Base-by-base conservation (phyloP, 768 basidiomycete species). In the Glaciozyma martinii region DNA sequence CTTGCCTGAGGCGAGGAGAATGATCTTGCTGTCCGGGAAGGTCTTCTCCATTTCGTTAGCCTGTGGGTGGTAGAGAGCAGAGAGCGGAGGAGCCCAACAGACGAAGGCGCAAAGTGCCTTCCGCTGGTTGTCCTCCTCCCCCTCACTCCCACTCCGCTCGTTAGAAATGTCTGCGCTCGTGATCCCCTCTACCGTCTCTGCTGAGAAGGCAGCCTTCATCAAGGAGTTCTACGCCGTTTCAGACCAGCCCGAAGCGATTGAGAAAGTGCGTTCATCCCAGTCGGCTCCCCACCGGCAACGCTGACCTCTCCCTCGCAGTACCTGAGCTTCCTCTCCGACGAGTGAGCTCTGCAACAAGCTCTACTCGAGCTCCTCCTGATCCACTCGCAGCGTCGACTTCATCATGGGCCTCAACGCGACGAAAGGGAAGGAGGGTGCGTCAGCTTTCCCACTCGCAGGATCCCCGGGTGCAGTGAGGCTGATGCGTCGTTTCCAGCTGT, bases 371-470 rank as follows among this genome's bases (percentile, higher is more conserved):
- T 49, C 16, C 32, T n/a, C 25, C 32, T 67, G 57, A 55, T 40
- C 57, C 27, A 46, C 59, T 4, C 9, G 19, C 23, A 59, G 63
- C 44, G 57, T 67, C 54, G 50, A 63, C 32, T 67, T 67, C 33
- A 42, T 63, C 30, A 67, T 67, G 66, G 66, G 66, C 5, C 29
- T 64, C n/a, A 63, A 61, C 44, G 49, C 40, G 19, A 62, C 63
- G 49, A 27, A 53, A 3, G 66, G 66, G 3, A 25, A 19, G 6
- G 59, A 27, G 10, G 61, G 66, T 59, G 18, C 33, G 56, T 47
- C 25, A 0, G 8, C 16, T 15, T 23, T 15, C 64, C 25, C 27
- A n/a, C 49, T 25, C 49, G 25, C 21, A 15, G n/a, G 49, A n/a
- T n/a, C 27, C 49, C n/a, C 12, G 13, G 25, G 3, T 47, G 16